Base-by-base conservation (phyloP, 2,329 filamentous ascomycete genomes). In the Fusarium cyanostomum region DNA sequence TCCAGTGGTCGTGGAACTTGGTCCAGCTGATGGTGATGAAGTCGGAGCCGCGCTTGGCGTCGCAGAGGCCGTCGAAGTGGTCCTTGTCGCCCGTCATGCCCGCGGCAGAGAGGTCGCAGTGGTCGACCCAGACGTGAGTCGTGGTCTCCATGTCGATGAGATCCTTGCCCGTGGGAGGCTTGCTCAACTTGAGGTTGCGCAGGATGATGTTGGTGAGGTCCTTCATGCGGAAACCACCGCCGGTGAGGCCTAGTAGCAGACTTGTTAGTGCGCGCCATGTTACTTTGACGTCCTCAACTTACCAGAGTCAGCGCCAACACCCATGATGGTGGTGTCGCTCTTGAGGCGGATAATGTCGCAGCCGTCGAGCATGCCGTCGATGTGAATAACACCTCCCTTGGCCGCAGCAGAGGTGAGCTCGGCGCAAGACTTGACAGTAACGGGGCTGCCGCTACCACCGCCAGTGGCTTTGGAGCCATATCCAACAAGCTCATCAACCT, bases 21-120 rank as follows among this genome's bases (percentile, higher is more conserved):
- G 57, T 62, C 69, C 68, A 64, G 18, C 67, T 70, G 56, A 77
- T 64, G 18, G 74, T 85, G 51, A 85, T 73, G 69, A 76, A 87
- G 75, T 88, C 84, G 3, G 81, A 77, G 21, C 79, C 85, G 66
- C 86, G 84, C 56, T 82, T 86, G 35, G 86, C 76, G 59, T 88
- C 86, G 34, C 84, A 73, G 1, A 87, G 78, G n/a, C 85, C 85
- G 53, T 87, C 85, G 70, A 85, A 87, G 74, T 83, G 85, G 73
- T 88, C 84, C 73, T 87, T 87, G 75, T 80, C 81, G 62, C 86
- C 80, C 52, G 81, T 75, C 27, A 71, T 69, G 66, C 86, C 81
- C 8, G 80, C 81, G 1, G 66, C 50, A 0, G 80, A 84, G 27
- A 87, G 76, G 52, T 88, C 84, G 66, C 80, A 79, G 72, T 87